These are phyloP conservation scores for Mucor racemosus DNA, from an alignment of 371 early-diverging fungal species.

Conservation along the genomic window DNA sequence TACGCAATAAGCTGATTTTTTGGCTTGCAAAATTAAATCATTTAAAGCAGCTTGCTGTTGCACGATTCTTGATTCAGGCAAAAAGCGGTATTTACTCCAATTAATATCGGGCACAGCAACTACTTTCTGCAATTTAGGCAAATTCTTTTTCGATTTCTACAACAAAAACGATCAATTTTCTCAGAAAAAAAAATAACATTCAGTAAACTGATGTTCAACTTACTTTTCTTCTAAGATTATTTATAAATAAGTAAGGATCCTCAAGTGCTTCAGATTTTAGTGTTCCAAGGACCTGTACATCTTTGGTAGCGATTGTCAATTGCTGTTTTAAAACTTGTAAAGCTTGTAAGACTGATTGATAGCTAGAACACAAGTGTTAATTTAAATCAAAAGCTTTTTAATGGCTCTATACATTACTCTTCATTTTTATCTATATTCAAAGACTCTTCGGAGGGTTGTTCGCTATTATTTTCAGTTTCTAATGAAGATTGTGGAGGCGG, in stretches of 20 bases:
- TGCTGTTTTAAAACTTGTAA: slow-evolving; percentile 49
- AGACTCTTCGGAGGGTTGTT: slow-evolving; percentile 15
- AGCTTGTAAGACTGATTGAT: slow-evolving; percentile 36
- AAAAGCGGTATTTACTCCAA: slow-evolving; percentile 47
- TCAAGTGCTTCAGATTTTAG: slow-evolving; percentile 54
- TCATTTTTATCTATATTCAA: slow-evolving; percentile 33
- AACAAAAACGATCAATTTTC: not conserved
- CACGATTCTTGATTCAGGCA: slow-evolving; percentile 45
- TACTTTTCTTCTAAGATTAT: slow-evolving; percentile 52
- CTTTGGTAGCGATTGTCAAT: slow-evolving; percentile 49
- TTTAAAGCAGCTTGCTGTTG: slow-evolving; percentile 32
- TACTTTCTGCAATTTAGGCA: slow-evolving; percentile 51
- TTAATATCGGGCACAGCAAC: slow-evolving; percentile 44
- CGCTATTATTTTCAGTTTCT: slow-evolving; percentile 1
- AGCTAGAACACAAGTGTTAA: slow-evolving; percentile 23
- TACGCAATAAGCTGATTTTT: slow-evolving; percentile 28
- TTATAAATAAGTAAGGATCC: slow-evolving; percentile 57
- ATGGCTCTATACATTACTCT: slow-evolving; percentile 31
- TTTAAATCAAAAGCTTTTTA: not conserved
- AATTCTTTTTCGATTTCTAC: slow-evolving; percentile 27
- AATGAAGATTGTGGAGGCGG: slow-evolving; percentile 5
- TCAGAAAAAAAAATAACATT: not conserved
- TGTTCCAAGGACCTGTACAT: slow-evolving; percentile 42
- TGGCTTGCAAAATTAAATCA: slow-evolving; percentile 21
- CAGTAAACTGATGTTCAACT: not conserved